These are phyloP conservation scores for Pyrenochaeta sp. DNA, from an alignment of 2,329 filamentous ascomycete genomes.

Conservation along the genomic window DNA sequence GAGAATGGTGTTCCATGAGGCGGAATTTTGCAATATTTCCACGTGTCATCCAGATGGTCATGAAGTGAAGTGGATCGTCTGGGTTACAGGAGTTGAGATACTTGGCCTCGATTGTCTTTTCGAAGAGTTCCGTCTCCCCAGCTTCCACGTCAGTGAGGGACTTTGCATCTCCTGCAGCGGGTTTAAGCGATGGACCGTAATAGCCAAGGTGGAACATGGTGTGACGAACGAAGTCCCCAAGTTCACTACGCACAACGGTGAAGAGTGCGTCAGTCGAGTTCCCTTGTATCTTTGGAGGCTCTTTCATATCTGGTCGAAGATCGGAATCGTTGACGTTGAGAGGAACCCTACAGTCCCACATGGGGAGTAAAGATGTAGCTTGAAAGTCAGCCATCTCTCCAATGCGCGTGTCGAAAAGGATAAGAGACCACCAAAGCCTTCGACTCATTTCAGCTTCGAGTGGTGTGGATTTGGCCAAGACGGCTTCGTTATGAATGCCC, in stretches of 20 bases:
- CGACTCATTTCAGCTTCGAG: slow-evolving; percentile 69
- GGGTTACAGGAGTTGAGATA: slow-evolving; percentile 46
- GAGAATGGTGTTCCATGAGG: slow-evolving; percentile 60
- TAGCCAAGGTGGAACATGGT: slow-evolving; percentile 58
- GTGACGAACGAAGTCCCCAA: slow-evolving; percentile 54
- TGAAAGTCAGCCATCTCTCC: slow-evolving; percentile 62
- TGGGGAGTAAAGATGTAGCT: slow-evolving; percentile 55
- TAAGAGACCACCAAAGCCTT: slow-evolving; percentile 68
- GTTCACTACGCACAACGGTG: slow-evolving; percentile 59
- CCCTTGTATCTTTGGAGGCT: slow-evolving; percentile 48
- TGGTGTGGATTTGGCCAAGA: slow-evolving; percentile 58
- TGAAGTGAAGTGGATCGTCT: slow-evolving; percentile 49
- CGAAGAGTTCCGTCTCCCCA: slow-evolving; percentile 2
- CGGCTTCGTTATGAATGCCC: slow-evolving; percentile 67
- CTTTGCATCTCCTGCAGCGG: slow-evolving; percentile 36
- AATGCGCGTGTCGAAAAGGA: slow-evolving; percentile 66
- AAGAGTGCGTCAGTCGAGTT: slow-evolving; percentile 65
- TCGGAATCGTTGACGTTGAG: slow-evolving; percentile 63
- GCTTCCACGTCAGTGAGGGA: slow-evolving; percentile 38
- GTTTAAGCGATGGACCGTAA: slow-evolving; percentile 52
- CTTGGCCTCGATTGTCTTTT: slow-evolving; percentile 46
- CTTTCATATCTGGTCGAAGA: slow-evolving; percentile 52
- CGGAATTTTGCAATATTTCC: slow-evolving; percentile 58
- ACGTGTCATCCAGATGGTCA: slow-evolving; percentile 58
- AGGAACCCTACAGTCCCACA: slow-evolving; percentile 59